These are phyloP conservation scores for Endoconidiophora laricicola DNA, from an alignment of 2,329 filamentous ascomycete species.

Conservation along the genomic window DNA sequence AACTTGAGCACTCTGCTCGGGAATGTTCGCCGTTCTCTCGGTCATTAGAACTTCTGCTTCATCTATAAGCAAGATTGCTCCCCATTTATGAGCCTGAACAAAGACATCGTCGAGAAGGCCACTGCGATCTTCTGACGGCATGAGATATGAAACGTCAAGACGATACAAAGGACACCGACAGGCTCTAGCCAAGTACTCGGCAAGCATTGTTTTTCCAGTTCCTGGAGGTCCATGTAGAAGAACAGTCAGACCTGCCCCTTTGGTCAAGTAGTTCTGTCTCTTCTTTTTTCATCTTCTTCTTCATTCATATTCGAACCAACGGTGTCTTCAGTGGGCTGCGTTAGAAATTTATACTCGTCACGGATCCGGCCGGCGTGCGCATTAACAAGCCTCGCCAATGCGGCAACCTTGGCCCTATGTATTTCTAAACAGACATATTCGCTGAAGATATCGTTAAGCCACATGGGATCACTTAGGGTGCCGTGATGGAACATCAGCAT, in stretches of 20 bases:
- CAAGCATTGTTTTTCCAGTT: constrained; percentile 77
- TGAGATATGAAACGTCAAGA: not conserved
- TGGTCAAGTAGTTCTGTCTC: constrained; percentile 17
- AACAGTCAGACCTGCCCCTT: constrained; percentile 28
- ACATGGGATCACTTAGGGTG: no score
- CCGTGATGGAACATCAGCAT: no score
- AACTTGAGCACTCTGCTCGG: constrained; percentile 32
- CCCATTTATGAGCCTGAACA: constrained; percentile 31
- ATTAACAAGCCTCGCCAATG: no score
- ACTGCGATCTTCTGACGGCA: not conserved
- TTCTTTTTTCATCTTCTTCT: not conserved
- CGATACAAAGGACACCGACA: not conserved
- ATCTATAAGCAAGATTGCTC: constrained; percentile 33
- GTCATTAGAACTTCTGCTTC: constrained; percentile 38
- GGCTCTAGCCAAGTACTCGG: constrained; percentile 33
- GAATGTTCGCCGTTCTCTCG: constrained; percentile 27
- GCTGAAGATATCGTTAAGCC: no score
- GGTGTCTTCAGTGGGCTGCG: no score
- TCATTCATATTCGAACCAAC: no score
- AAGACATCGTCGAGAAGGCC: constrained; percentile 20
- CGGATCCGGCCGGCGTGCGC: no score
- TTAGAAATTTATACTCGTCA: no score
- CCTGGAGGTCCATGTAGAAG: constrained; percentile 51
- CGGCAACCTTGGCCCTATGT: not conserved
- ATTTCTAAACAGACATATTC: not conserved